Evolutionary conservation across 129 eudicot species (phyloP), one percentile per base, ranked within the genome.

Genomic region (Oenanthe sinensis): DNA sequence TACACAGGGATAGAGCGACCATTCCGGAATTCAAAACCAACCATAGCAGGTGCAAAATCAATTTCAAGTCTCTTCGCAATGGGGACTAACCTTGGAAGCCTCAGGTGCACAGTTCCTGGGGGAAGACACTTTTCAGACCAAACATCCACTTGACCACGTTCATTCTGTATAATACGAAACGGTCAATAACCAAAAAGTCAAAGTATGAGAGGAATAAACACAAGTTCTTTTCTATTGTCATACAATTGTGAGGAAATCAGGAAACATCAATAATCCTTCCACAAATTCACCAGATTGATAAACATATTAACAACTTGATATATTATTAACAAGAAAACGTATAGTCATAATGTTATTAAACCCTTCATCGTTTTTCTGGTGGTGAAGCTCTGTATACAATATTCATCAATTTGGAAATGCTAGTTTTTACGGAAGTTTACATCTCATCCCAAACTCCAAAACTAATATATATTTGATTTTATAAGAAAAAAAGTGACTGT

Each of bases 111-210:
- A 3, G 98, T 94, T 68, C 98, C 98, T 33, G 93, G 97, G 36
- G 98, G 98, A 55, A 94, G 97, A 87, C 98, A 94, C 85, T 94
- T 94, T 83, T 94, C 96, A 65, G 96, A 91, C 98, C 98, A 94
- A 75, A 91, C 89, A 76, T 94, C 98, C 48, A 94, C 97, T 84
- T 86, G 97, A 44, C 97, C 97, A 52, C 98, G 97, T 77, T 94
- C 98, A 80, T 94, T 94, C 98, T 94, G 83, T 19, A 85, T 39
- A 74, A 42, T 13, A 80, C 76, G 48, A 79, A 19, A 79, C 20
- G 17, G 12, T 76, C 82, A 83, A 45, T 9, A 83, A 20, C 60
- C 75, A 13, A 37, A 16, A 16, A 24, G 26, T 43, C 52, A 67
- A 47, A 28, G 44, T 72, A 71, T 33, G 30, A 77, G 30, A 75